These are phyloP conservation scores for Fusarium torulosum DNA, from an alignment of 2,329 filamentous ascomycete species.

Conservation along the genomic window DNA sequence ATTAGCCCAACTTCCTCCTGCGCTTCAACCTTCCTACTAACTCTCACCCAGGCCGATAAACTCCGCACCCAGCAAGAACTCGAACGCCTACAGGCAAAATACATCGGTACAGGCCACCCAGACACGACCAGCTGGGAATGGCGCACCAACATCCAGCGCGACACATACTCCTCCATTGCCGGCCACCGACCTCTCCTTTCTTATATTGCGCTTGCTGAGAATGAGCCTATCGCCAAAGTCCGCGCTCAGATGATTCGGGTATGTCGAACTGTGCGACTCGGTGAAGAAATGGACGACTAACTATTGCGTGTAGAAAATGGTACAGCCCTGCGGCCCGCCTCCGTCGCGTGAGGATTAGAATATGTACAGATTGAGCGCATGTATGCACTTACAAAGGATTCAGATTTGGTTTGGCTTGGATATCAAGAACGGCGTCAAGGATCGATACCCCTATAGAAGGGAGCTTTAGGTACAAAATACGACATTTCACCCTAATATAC, in stretches of 20 bases:
- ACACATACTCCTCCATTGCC: constrained; percentile 89
- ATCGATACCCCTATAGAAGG: constrained; percentile 44
- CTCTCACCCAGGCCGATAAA: constrained; percentile 83
- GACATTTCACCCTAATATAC: constrained; percentile 4
- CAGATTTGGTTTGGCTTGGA: constrained; percentile 9
- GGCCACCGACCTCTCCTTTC: constrained; percentile 90
- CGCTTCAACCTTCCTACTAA: constrained; percentile 4
- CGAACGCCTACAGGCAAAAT: constrained; percentile 94
- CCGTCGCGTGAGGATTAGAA: constrained; percentile 65
- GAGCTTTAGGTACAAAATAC: constrained; percentile 22
- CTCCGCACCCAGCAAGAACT: constrained; percentile 97
- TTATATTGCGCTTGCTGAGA: constrained; percentile 91
- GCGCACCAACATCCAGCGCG: constrained; percentile 94
- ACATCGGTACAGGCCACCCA: constrained; percentile 94
- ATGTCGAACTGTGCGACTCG: constrained; percentile 40
- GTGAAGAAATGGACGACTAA: constrained; percentile 1
- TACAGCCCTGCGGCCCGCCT: constrained; percentile 71
- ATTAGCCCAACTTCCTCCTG: neutral
- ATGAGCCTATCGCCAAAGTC: constrained; percentile 84
- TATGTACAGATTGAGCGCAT: constrained; percentile 2
- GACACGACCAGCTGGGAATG: constrained; percentile 99
- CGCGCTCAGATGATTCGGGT: constrained; percentile 83
- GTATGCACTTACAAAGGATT: constrained; percentile 3
- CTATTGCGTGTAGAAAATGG: constrained; percentile 68
- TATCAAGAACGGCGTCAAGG: constrained; percentile 39